phyloP scores from a whole-genome alignment of 805 yeast species.

The Sugiyamaella chiloensis region DNA sequence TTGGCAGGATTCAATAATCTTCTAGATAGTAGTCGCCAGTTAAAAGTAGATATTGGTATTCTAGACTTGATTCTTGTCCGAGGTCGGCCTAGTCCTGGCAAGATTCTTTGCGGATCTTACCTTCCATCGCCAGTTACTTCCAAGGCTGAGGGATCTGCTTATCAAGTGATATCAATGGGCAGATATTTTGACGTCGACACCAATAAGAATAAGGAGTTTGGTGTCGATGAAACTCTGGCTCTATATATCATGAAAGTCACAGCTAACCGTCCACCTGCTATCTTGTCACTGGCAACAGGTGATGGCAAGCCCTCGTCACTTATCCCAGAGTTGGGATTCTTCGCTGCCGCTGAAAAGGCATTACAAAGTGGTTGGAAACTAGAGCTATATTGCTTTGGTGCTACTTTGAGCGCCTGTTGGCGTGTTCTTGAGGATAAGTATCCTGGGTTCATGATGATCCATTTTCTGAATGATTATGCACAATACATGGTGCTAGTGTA shows the following conservation, averaged over 20 bases:
- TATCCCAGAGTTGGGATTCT: conserved; percentile 9
- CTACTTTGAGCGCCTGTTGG: conserved; percentile 13
- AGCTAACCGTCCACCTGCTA: background rate
- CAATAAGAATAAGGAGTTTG: conserved; percentile 8
- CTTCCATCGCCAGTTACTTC: background rate
- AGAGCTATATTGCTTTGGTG: conserved; percentile 16
- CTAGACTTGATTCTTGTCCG: conserved; percentile 11
- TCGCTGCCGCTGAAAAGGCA: conserved; percentile 7
- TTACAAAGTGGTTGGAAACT: conserved; percentile 17
- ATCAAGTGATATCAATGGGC: background rate
- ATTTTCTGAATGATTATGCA: conserved; percentile 14
- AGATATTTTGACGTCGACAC: background rate
- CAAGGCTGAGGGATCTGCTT: background rate
- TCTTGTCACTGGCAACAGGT: conserved; percentile 17
- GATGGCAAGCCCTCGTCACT: conserved; percentile 14
- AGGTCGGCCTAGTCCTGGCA: conserved; percentile 9
- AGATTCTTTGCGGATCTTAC: conserved; percentile 5
- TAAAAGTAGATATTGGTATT: conserved; percentile 5
- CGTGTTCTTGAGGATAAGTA: background rate
- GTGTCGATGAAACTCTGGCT: conserved; percentile 17
- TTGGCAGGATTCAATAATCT: conserved; percentile 1
- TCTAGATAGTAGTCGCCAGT: background rate
- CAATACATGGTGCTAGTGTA: background rate
- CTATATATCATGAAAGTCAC: background rate
- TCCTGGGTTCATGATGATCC: conserved; percentile 7